Conservation (phyloP, 2,329 filamentous ascomycete species). For the Penicillium sp. region DNA sequence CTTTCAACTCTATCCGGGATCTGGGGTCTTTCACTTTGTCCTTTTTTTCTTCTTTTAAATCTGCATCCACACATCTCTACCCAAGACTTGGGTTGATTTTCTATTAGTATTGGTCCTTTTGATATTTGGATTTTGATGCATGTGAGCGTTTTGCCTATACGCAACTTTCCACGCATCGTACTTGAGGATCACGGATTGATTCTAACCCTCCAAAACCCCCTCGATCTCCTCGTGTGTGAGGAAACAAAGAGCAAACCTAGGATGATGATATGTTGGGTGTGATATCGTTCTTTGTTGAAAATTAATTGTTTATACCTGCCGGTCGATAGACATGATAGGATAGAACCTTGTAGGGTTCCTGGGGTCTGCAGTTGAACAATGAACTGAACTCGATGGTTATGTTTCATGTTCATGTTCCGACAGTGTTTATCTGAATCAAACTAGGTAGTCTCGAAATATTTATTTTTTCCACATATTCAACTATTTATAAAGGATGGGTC, state of each 20-base stretch:
- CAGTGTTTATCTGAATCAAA: no score
- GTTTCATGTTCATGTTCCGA: not conserved
- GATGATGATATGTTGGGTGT: no score
- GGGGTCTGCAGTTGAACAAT: conserved; percentile 2
- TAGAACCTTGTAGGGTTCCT: not conserved
- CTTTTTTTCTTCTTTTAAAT: not conserved
- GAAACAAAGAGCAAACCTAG: not conserved
- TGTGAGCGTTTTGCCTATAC: conserved; percentile 23
- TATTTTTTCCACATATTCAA: not conserved
- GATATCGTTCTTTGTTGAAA: not conserved
- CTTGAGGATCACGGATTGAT: conserved; percentile 13
- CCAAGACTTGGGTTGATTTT: not conserved
- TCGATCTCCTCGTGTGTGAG: not conserved
- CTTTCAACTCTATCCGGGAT: conserved; percentile 17
- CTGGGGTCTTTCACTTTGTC: not conserved
- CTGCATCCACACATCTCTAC: conserved; percentile 3
- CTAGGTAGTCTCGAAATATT: not conserved
- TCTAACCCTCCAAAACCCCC: conserved; percentile 7
- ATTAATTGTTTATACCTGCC: not conserved
- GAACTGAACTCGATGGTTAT: not conserved
- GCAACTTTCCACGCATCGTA: conserved; percentile 6
- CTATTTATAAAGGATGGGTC: not conserved
- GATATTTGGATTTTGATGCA: conserved; percentile 16
- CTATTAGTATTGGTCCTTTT: conserved; percentile 1
- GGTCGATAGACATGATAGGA: not conserved